Percentiles rank a stretch among this genome's conserved stretches.
These are phyloP conservation scores for Trichoderma sp. DNA, from an alignment of 2,329 filamentous ascomycete species.

Conservation along the genomic window DNA sequence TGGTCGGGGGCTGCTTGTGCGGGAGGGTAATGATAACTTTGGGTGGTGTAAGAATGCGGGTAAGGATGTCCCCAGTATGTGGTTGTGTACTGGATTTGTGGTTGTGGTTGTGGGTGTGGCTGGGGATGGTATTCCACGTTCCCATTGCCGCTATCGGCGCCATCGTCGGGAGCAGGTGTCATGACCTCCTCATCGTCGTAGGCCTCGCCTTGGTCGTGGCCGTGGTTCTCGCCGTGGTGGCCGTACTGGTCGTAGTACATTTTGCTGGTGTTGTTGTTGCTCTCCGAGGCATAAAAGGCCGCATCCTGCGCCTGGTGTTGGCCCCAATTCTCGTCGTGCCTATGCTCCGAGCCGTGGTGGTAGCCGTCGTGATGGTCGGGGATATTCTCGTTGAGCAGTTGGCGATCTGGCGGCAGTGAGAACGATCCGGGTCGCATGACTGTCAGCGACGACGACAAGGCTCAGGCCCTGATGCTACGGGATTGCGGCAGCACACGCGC, in stretches of 20 bases:
- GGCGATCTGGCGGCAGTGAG: conserved; percentile 16
- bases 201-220: background rate
- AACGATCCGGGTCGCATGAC: conserved; percentile 26
- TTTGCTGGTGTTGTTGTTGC: background rate
- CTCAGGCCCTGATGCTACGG: background rate
- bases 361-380: background rate
- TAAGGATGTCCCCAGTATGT: background rate
- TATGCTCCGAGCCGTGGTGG: background rate
- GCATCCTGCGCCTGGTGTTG: conserved; percentile 19
- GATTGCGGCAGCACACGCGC: conserved; percentile 10
- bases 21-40: conserved; percentile 8
- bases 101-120: background rate
- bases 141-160: background rate
- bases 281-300: conserved; percentile 4
- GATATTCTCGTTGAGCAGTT: background rate
- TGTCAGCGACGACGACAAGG: conserved; percentile 14
- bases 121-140: background rate
- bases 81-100: background rate
- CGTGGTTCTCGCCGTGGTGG: background rate
- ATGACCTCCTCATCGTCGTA: conserved; percentile 14
- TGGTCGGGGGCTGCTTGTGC: conserved; percentile 32
- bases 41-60: background rate
- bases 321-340: background rate
- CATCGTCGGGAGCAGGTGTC: conserved; percentile 4
- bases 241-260: background rate